A percentile compares a stretch with the other conserved stretches of the same genome.
Evolutionary conservation across 306 rosid species (phyloP).

Genomic region (Quercus aquifolioides): DNA sequence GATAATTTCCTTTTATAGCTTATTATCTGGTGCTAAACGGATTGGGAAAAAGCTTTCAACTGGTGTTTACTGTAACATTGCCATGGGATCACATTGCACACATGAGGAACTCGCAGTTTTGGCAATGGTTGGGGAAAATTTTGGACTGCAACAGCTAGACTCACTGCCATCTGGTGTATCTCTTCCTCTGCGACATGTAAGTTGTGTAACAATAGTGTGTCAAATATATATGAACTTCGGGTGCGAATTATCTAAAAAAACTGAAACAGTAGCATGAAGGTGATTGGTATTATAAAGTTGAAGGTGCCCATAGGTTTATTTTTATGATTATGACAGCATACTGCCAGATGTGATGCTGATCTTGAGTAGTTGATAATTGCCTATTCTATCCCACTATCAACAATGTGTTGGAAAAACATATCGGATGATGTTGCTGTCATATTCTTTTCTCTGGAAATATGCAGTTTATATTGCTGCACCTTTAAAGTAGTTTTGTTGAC

Average conservation of each 20-base stretch:
- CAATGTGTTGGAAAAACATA: background rate
- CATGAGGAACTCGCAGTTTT: constrained; percentile 83
- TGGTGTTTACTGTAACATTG: constrained; percentile 75
- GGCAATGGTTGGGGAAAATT: constrained; percentile 97
- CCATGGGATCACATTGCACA: constrained; percentile 71
- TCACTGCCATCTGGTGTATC: constrained; percentile 91
- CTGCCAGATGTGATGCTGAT: constrained; percentile 4
- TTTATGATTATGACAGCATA: constrained; percentile 4
- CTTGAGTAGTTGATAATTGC: constrained; percentile 15
- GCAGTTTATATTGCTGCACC: background rate
- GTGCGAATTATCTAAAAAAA: background rate
- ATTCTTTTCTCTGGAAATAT: background rate
- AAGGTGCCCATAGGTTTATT: constrained; percentile 3
- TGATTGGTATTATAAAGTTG: background rate
- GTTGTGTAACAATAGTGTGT: constrained; percentile 21
- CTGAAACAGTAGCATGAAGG: background rate
- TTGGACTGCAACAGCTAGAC: constrained; percentile 94
- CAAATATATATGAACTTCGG: background rate
- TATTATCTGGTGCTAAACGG: constrained; percentile 76
- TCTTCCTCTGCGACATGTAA: constrained; percentile 88
- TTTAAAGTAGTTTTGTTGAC: background rate
- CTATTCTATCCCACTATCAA: background rate
- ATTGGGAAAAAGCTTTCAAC: constrained; percentile 74
- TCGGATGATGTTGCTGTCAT: background rate
- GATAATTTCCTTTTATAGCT: constrained; percentile 76